Evolutionary conservation across 2,329 filamentous ascomycete genomes (phyloP).

Genomic region (Aspergillus brasiliensis): DNA sequence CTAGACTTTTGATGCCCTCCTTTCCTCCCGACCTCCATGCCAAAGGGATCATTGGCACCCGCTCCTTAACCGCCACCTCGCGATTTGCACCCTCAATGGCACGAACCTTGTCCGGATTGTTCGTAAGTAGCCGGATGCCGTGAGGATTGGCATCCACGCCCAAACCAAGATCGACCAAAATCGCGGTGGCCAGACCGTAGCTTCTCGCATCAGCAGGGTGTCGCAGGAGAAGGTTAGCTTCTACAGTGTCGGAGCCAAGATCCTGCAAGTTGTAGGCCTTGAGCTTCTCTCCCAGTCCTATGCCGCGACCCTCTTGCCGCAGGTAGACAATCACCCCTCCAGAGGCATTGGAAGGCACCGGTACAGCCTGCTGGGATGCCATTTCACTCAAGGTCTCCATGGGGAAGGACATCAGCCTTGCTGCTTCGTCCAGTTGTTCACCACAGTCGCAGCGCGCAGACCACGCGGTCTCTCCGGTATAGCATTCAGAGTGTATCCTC

Average conservation of each 20-base stretch:
- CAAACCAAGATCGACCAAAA: conserved; percentile 81
- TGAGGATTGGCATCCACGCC: conserved; percentile 62
- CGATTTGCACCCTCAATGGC: conserved; percentile 90
- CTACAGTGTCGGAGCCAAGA: conserved; percentile 93
- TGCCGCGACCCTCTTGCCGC: conserved; percentile 92
- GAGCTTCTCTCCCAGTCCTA: conserved; percentile 90
- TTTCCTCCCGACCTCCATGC: conserved; percentile 81
- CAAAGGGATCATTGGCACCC: conserved; percentile 92
- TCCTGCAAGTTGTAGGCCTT: conserved; percentile 99
- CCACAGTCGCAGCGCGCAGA: conserved; percentile 96
- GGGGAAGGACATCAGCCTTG: conserved; percentile 81
- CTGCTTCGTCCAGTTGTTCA: conserved; percentile 95
- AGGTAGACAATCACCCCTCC: conserved; percentile 95
- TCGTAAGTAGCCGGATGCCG: conserved; percentile 78
- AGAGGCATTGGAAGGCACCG: conserved; percentile 53
- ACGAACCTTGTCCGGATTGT: conserved; percentile 95
- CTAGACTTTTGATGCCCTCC: conserved; percentile 79
- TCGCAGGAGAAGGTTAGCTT: conserved; percentile 86
- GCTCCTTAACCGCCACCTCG: conserved; percentile 83
- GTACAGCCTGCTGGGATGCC: conserved; percentile 28
- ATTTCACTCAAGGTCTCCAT: conserved; percentile 36
- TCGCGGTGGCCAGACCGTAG: conserved; percentile 95
- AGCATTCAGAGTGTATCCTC: conserved; percentile 96
- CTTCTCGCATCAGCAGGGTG: conserved; percentile 94
- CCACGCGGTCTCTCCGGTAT: conserved; percentile 98